Evolutionary conservation across 306 rosid genomes (phyloP), one percentile per base, ranked within the genome.

Genomic region (Glycine latifolia): DNA sequence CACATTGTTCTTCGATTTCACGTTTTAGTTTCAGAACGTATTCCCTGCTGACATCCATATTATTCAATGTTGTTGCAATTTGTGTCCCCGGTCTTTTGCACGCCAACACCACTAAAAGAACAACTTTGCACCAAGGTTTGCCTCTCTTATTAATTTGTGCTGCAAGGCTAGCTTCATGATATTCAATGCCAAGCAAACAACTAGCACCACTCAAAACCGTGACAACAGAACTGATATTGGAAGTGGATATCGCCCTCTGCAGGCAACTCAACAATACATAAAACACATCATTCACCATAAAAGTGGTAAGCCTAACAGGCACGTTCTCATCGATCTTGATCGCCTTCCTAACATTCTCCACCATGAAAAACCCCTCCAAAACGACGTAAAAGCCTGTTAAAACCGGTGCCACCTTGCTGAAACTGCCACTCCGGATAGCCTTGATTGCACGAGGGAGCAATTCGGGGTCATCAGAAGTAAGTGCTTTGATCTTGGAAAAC

Each of bases 331-430:
- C 97, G 16, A 95, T 95, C 87, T 81, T 80, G 48, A 91, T 91
- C 6, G 99, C 98, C 80, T 95, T 95, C 85, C 98, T 90, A 58
- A 91, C 98, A 84, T 92, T 95, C 87, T 95, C 99, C 75, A 95
- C 98, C 98, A 95, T 95, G 88, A 91, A 95, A 76, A 91, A 95
- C n/a, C 99, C 99, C 82, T 95, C 99, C 0, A 95, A 84, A 83
- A 93, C 89, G 52, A 95, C 96, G 5, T 93, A 95, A 82, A 93
- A 95, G 60, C 97, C 99, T 0, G 97, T 95, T 62, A 95, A 62
- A 41, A 92, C 97, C 77, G 92, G 99, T n/a, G 87, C 90, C 49
- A 89, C 97, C 84, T 92, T 95, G 87, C 93, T 92, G 81, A 95
- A 93, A 72, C 88, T 84, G 67, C 99, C 99, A 85, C 91, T 95